Conservation (phyloP, 345 rosid genomes). For the Ceriops tagal region DNA sequence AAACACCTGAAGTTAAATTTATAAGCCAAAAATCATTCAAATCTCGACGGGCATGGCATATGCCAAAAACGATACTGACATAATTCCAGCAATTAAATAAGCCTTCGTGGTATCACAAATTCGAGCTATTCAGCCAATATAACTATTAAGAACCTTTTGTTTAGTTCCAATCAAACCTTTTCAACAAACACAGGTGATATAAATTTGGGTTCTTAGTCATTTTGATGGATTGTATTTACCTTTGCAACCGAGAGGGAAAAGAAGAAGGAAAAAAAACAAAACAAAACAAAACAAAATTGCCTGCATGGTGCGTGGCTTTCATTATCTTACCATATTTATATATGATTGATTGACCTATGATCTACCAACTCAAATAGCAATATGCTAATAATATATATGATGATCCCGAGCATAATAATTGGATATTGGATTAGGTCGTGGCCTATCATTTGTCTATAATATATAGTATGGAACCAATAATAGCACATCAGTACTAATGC, state of each 20-base stretch:
- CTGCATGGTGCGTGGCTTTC: background rate
- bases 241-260: background rate
- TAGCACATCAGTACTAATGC: background rate
- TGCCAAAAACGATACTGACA: too few relatives aligned
- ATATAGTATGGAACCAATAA: background rate
- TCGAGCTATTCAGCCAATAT: too few relatives aligned
- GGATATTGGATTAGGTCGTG: conserved; percentile 18
- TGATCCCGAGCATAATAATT: background rate
- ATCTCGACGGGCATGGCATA: too few relatives aligned
- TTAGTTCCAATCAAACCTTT: too few relatives aligned
- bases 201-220: too few relatives aligned
- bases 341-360: conserved; percentile 22
- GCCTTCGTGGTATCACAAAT: too few relatives aligned
- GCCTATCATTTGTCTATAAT: background rate
- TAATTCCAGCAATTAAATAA: too few relatives aligned
- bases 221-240: too few relatives aligned
- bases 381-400: conserved; percentile 18
- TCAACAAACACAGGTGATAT: too few relatives aligned
- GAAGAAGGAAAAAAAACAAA: background rate
- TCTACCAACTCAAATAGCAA: conserved; percentile 16
- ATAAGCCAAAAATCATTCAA: too few relatives aligned
- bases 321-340: conserved; percentile 5
- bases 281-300: background rate
- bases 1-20: too few relatives aligned
- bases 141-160: too few relatives aligned